A percentile compares a stretch with the other conserved stretches of the same genome.
Conservation (phyloP, 352 stramenopile genomes). For the Pelagophyceae sp. region DNA sequence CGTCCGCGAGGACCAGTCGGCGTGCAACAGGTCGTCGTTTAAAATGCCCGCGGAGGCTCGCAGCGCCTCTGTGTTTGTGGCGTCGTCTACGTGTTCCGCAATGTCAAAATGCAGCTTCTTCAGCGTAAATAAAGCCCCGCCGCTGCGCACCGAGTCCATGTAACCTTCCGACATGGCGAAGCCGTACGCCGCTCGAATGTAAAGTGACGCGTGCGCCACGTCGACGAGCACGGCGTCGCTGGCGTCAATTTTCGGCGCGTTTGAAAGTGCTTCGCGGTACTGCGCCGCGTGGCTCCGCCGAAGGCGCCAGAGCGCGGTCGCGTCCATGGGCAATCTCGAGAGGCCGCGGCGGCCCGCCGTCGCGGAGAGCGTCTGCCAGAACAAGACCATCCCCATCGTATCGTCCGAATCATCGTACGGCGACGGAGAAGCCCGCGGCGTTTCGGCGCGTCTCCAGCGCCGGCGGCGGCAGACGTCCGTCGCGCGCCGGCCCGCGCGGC, state of each 20-base stretch:
- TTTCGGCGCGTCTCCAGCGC: neutral
- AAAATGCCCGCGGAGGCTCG: neutral
- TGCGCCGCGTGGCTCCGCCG: neutral
- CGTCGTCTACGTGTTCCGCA: neutral
- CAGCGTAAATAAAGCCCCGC: neutral
- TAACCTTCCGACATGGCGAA: constrained; percentile 7
- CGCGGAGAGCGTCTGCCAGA: neutral
- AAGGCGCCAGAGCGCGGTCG: neutral
- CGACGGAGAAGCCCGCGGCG: neutral
- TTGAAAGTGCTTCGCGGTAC: neutral
- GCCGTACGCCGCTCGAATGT: constrained; percentile 5
- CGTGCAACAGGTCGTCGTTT: neutral
- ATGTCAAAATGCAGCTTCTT: neutral
- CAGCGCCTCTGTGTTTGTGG: neutral
- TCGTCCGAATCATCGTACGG: too few species aligned
- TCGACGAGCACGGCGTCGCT: neutral
- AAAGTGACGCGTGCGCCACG: neutral
- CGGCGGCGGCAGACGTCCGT: neutral
- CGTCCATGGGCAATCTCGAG: neutral
- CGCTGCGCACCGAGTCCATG: neutral
- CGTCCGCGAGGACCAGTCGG: neutral
- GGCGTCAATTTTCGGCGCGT: neutral
- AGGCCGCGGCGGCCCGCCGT: neutral
- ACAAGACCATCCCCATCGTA: neutral
- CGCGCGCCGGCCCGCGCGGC: neutral